Evolutionary conservation across 306 rosid genomes (phyloP), one percentile per base, ranked within the genome.

Genomic region (Quercus cerris): DNA sequence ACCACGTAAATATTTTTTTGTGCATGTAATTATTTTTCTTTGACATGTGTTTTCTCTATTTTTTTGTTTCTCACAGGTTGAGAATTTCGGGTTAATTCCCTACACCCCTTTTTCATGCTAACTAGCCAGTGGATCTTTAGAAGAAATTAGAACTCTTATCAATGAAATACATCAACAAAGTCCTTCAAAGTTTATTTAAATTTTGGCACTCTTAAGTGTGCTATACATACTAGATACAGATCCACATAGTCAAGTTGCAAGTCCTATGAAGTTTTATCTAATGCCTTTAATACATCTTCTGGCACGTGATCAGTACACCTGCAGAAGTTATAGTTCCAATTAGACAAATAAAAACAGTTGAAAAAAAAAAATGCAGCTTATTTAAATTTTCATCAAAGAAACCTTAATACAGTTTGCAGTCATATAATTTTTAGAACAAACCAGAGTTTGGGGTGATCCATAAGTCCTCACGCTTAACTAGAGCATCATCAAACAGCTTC

Each of bases 21-120:
- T 23, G 1, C 23, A 23, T 23, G 23, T 23, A 1, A 23, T 23
- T 23, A 1, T 23, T 23, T 23, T 23, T 23, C 23, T 23, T 23
- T 23, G 23, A 23, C 23, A 23, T 23, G 23, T 23, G 23, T 23
- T 23, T 23, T 23, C 23, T 23, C 23, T 23, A 23, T 23, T 23
- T 23, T 23, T 23, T 23, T 23, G 23, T 23, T 23, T 23, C 23
- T 23, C 23, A 23, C 23, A 23, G 1, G 27, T 25, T 75, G 28
- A 87, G 79, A 38, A 81, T 75, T 59, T 82, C 85, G 38, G 87
- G 87, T 59, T 73, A 70, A 74, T 35, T 66, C 31, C 73, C 85
- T 13, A 41, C 66, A 31, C 59, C 79, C 33, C 0, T 76, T 5
- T 12, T 78, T n/a, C 62, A 56, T n/a, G 6, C 62, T 5, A n/a